phyloP scores from a whole-genome alignment of 2,329 filamentous ascomycete genomes.

The Bertia moriformis region DNA sequence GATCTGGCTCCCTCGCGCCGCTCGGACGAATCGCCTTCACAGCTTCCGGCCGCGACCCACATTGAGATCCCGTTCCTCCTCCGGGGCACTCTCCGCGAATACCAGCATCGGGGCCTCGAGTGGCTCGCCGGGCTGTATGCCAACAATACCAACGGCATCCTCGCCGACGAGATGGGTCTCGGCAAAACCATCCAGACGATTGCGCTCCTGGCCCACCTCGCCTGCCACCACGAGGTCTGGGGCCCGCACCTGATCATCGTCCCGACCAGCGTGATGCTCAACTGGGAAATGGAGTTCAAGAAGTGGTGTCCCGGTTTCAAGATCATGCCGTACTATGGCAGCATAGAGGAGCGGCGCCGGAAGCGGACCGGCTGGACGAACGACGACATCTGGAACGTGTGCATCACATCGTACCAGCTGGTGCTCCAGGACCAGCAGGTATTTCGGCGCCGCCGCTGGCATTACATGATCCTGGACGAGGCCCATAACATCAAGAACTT shows the following conservation, averaged over 20 bases:
- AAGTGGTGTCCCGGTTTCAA: conserved; percentile 98
- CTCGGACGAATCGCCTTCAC: conserved; percentile 22
- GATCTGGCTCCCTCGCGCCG: no score
- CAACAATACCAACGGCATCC: conserved; percentile 84
- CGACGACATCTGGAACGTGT: conserved; percentile 88
- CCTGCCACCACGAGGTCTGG: conserved; percentile 82
- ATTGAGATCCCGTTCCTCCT: conserved; percentile 70
- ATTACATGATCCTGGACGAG: conserved; percentile 96
- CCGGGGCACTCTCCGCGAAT: conserved; percentile 79
- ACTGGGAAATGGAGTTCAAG: conserved; percentile 99
- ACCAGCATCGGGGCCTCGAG: conserved; percentile 91
- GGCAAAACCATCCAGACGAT: conserved; percentile 99
- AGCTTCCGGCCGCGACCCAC: conserved; percentile 30
- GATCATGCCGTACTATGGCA: conserved; percentile 91
- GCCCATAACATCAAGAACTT: conserved; percentile 99
- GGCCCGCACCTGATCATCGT: conserved; percentile 92
- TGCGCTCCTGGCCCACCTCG: conserved; percentile 78
- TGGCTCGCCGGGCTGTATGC: conserved; percentile 90
- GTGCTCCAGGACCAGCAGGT: conserved; percentile 88
- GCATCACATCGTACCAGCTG: conserved; percentile 94
- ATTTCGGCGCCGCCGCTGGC: conserved; percentile 84
- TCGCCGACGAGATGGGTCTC: conserved; percentile 96
- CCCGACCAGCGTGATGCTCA: conserved; percentile 94
- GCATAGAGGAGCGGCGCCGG: conserved; percentile 75
- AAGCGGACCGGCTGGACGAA: conserved; percentile 91